Conservation (phyloP, 257 asterid genomes). For the Linaria vulgaris region DNA sequence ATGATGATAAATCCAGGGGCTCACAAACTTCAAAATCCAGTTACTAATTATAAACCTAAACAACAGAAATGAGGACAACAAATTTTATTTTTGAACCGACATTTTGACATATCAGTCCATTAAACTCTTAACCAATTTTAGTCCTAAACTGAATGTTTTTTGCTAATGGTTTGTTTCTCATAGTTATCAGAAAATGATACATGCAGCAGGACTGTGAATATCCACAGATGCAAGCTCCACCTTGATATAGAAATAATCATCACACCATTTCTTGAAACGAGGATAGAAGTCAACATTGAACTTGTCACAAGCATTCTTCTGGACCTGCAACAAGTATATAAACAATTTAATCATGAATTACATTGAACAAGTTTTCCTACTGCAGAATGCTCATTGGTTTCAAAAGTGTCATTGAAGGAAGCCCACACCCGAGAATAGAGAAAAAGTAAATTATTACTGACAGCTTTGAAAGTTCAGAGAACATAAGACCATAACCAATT, state of each 20-base stretch:
- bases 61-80: no score
- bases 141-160: no score
- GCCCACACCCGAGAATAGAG: constrained; percentile 16
- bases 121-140: no score
- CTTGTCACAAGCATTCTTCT: constrained; percentile 87
- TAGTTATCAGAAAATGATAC: constrained; percentile 7
- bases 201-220: constrained; percentile 16
- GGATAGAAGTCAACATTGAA: constrained; percentile 87
- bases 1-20: no score
- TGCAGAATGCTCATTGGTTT: not conserved
- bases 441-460: not conserved
- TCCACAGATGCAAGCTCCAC: constrained; percentile 36
- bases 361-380: constrained; percentile 3
- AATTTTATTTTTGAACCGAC: no score
- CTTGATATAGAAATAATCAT: constrained; percentile 93
- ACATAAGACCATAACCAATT: not conserved
- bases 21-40: no score
- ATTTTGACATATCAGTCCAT: no score
- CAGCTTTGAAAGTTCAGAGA: constrained; percentile 9
- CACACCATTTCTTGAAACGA: constrained; percentile 97
- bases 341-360: constrained; percentile 18
- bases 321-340: constrained; percentile 54
- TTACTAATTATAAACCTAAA: no score
- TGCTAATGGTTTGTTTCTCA: not conserved
- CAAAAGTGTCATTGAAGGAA: not conserved